phyloP scores from a whole-genome alignment of 305 asterid species.

The Rubia tinctorum region DNA sequence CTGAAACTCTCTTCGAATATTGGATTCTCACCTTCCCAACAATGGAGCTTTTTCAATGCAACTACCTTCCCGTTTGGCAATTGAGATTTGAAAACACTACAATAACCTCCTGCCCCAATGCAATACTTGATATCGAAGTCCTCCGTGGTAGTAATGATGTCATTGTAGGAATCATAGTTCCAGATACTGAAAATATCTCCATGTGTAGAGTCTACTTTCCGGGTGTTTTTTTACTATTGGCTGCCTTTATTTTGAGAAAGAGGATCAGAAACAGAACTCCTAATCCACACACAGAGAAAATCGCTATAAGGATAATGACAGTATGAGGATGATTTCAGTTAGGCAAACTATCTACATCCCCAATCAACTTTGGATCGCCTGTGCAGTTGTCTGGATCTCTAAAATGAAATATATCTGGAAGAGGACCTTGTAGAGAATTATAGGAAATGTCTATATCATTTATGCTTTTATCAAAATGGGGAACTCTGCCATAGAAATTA shows the following conservation, averaged over 20 bases:
- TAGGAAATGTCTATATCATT: background rate
- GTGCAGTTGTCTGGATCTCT: background rate
- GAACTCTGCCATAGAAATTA: background rate
- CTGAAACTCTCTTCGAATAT: constrained; percentile 8
- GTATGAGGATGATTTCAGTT: background rate
- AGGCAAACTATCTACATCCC: background rate
- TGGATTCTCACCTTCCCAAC: background rate
- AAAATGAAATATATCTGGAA: background rate
- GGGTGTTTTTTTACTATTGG: background rate
- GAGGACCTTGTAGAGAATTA: background rate
- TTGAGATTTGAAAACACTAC: background rate
- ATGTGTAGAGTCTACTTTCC: background rate
- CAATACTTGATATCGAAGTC: constrained; percentile 22
- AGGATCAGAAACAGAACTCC: background rate
- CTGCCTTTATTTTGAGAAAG: background rate
- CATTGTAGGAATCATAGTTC: constrained; percentile 1
- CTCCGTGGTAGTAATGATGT: constrained; percentile 8
- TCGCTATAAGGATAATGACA: background rate
- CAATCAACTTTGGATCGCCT: background rate
- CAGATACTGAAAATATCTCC: background rate
- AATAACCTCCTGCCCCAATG: constrained; percentile 5
- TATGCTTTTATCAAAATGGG: background rate
- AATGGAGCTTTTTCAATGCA: background rate
- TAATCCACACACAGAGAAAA: background rate
- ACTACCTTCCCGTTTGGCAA: background rate